These are phyloP conservation scores for Vanrija sp. DNA, from an alignment of 1,284 basidiomycete genomes.

Conservation along the genomic window DNA sequence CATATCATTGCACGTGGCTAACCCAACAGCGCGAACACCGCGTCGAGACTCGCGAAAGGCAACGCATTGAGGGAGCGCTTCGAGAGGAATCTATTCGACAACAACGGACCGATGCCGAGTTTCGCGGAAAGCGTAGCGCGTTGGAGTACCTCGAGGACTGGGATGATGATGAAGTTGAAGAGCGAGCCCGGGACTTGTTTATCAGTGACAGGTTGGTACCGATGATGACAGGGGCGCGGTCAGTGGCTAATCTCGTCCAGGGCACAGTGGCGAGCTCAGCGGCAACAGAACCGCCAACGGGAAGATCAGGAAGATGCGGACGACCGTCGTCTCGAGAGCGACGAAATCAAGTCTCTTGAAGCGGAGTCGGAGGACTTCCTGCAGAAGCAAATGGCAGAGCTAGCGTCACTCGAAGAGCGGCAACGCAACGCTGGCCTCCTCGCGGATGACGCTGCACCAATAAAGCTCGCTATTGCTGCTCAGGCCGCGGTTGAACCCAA, in stretches of 20 bases:
- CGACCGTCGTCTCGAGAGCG: slow-evolving; percentile 72
- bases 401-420: slow-evolving; percentile 78
- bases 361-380: slow-evolving; percentile 83
- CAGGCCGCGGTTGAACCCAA: slow-evolving; percentile 15
- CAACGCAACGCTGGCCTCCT: slow-evolving; percentile 81
- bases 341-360: slow-evolving; percentile 74
- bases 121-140: slow-evolving; percentile 67
- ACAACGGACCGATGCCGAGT: slow-evolving; percentile 67
- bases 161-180: slow-evolving; percentile 88
- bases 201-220: slow-evolving; percentile 69
- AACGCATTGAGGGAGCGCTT: slow-evolving; percentile 68
- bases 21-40: slow-evolving; percentile 53
- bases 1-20: background rate
- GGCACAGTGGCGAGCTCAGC: slow-evolving; percentile 67
- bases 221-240: background rate
- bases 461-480: slow-evolving; percentile 66
- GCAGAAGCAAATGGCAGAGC: slow-evolving; percentile 82
- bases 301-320: slow-evolving; percentile 80
- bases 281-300: slow-evolving; percentile 61
- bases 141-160: slow-evolving; percentile 68
- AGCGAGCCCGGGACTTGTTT: slow-evolving; percentile 57
- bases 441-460: slow-evolving; percentile 83
- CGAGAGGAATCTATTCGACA: slow-evolving; percentile 68
- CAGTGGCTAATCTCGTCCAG: slow-evolving; percentile 44
- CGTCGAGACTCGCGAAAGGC: slow-evolving; percentile 73